Evolutionary conservation across 2,329 filamentous ascomycete species (phyloP).

Genomic region (Aurifilum marmelostoma): DNA sequence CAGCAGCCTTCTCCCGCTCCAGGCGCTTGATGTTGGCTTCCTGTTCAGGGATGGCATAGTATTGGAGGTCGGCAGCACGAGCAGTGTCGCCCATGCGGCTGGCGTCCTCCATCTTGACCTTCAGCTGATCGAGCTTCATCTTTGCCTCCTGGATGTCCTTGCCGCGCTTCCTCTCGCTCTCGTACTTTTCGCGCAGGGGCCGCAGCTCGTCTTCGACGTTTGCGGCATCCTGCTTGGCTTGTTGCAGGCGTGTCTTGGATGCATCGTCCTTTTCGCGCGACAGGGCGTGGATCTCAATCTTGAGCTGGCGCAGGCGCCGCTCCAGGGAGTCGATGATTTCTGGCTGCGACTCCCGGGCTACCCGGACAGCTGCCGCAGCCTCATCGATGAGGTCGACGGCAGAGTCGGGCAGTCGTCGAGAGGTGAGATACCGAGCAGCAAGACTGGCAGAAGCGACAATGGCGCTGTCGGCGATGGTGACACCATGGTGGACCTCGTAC

Average conservation of each 20-base stretch:
- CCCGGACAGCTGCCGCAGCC: slow-evolving; percentile 92
- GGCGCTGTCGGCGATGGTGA: slow-evolving; percentile 92
- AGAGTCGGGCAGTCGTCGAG: slow-evolving; percentile 88
- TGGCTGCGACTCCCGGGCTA: slow-evolving; percentile 93
- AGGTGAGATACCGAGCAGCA: slow-evolving; percentile 90
- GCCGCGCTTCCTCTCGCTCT: slow-evolving; percentile 87
- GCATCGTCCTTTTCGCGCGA: slow-evolving; percentile 94
- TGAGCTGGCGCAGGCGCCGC: slow-evolving; percentile 83
- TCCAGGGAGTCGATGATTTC: slow-evolving; percentile 95
- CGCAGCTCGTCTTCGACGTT: slow-evolving; percentile 93
- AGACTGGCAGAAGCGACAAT: slow-evolving; percentile 91
- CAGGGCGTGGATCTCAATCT: slow-evolving; percentile 96
- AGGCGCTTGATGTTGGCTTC: slow-evolving; percentile 78
- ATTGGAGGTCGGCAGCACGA: slow-evolving; percentile 91
- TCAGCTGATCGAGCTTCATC: slow-evolving; percentile 88
- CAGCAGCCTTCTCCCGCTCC: slow-evolving; percentile 77
- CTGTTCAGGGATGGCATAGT: slow-evolving; percentile 96
- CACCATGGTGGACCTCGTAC: slow-evolving; percentile 97
- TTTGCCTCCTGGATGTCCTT: slow-evolving; percentile 93
- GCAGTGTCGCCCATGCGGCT: slow-evolving; percentile 82
- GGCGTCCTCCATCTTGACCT: slow-evolving; percentile 92
- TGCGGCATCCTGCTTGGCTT: slow-evolving; percentile 86
- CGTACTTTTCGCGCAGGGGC: slow-evolving; percentile 92
- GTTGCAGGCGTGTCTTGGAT: slow-evolving; percentile 78
- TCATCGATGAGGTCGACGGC: slow-evolving; percentile 97